Base-by-base conservation (phyloP, 2,329 filamentous ascomycete genomes). In the Cytospora paraplurivora region DNA sequence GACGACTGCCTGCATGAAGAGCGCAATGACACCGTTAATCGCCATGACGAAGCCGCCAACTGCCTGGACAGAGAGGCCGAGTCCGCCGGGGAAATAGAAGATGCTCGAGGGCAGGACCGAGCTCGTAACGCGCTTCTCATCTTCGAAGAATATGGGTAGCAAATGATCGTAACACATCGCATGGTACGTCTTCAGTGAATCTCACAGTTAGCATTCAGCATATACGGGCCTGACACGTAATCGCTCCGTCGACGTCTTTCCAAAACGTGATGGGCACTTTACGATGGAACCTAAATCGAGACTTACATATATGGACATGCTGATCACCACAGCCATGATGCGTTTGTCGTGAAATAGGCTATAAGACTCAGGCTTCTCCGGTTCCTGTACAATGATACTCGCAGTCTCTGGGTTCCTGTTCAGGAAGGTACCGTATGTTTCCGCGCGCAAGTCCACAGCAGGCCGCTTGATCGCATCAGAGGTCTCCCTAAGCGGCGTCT, bases 141-240 rank as follows among this genome's bases (percentile, higher is more conserved):
- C 93, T 74, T 97, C 93, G 58, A 97, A 86, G 77, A 97, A 97
- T 65, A 97, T 97, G 8, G 93, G 93, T 60, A 97, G 82, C 0
- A 97, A 83, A 73, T 96, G 91, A 72, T 97, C 94, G 76, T 92
- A 97, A 0, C 90, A 93, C 93, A 97, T 97, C 44, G 90, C 92
- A 76, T 97, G 93, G 74, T 96, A 96, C 5, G 92, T 95, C 63
- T 58, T 13, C 27, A 34, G 17, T 33, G 17, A 38, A 38, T 12
- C 11, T 3, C 44, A 17, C 1, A 44, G 59, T 64, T 34, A 64
- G 63, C 54, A 44, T 5, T 33, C 8, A n/a, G 35, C 33, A 27
- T 8, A 34, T 17, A 33, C n/a, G 35, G 8, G 10, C 7, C n/a
- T 7, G 15, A 49, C 7, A 12, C 19, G 13, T n/a, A 2, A 7